phyloP scores from a whole-genome alignment of 2,329 filamentous ascomycete species.

The Sarocladium strictum region DNA sequence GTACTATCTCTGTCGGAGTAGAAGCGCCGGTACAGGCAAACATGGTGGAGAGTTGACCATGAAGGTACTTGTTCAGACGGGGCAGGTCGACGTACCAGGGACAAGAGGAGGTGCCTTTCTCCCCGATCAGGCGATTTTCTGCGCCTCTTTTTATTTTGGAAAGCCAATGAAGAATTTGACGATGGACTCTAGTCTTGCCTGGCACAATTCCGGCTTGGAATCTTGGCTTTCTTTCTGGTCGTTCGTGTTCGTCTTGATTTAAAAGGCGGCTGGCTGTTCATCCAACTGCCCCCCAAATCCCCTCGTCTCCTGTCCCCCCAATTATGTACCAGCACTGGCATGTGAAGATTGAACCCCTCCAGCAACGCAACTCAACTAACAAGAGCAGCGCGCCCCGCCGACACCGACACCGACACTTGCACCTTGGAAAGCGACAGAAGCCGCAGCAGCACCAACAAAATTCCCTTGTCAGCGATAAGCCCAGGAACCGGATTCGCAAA shows the following conservation, averaged over 20 bases:
- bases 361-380: neutral
- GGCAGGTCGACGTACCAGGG: neutral
- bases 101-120: neutral
- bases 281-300: neutral
- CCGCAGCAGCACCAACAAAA: neutral
- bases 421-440: too few relatives aligned
- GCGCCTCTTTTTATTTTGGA: neutral
- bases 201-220: too few relatives aligned
- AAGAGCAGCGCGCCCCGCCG: neutral
- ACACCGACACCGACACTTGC: too few relatives aligned
- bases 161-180: neutral
- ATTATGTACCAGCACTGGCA: neutral
- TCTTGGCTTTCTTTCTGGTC: too few relatives aligned
- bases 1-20: neutral
- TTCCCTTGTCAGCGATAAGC: conserved; percentile 2
- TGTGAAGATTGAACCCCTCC: neutral
- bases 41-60: too few relatives aligned
- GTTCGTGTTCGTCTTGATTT: too few relatives aligned
- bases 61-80: too few relatives aligned
- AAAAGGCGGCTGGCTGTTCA: neutral
- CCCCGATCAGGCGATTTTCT: neutral
- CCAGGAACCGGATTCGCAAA: neutral
- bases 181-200: neutral
- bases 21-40: neutral
- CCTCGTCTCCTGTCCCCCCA: too few relatives aligned